Evolutionary conservation across 176 grass and related monocot species (phyloP), one percentile per base, ranked within the genome.

Genomic region (Bothriochloa decipiens): DNA sequence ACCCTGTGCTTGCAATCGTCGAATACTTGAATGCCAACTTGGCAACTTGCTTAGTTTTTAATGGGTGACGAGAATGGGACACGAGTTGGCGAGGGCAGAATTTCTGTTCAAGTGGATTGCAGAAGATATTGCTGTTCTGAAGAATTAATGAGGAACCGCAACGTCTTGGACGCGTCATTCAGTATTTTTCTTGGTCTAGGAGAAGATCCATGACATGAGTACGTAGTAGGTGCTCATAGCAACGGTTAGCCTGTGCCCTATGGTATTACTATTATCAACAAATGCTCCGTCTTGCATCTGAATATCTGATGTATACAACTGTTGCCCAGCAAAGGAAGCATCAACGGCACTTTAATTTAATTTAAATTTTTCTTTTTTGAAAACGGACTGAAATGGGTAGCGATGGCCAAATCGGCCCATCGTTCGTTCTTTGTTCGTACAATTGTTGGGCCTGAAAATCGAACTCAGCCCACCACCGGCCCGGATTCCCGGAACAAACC

Each of bases 61-160:
- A 82, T 37, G 36, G 35, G 7, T 43, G 68, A 83, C 55, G 35
- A 83, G 43, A 73, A 27, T 41, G 81, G 7, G 74, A 66, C 67
- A 53, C 55, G 81, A 78, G 25, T 43, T 71, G 45, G 80, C 5
- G 32, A 64, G 16, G 29, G n/a, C 28, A 40, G 28, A 50, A 47
- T 60, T 82, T 43, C 14, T 70, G 27, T 70, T 29, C 25, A 23
- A 71, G 3, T 13, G 11, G 41, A 33, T 8, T 25, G 66, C 65
- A 17, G 17, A 27, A 16, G 33, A 25, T 33, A 22, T 22, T 41
- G 29, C 50, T 76, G 49, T 55, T 53, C 72, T 55, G 32, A 43
- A 18, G 17, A 74, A 65, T 17, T 5, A 35, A 35, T 35, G 43
- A 28, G 14, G 22, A 49, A 36, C n/a, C 53, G 82, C 8, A 32